Evolutionary conservation across 2,329 filamentous ascomycete genomes (phyloP), one percentile per base, ranked within the genome.

Genomic region (Emmonsia crescens): DNA sequence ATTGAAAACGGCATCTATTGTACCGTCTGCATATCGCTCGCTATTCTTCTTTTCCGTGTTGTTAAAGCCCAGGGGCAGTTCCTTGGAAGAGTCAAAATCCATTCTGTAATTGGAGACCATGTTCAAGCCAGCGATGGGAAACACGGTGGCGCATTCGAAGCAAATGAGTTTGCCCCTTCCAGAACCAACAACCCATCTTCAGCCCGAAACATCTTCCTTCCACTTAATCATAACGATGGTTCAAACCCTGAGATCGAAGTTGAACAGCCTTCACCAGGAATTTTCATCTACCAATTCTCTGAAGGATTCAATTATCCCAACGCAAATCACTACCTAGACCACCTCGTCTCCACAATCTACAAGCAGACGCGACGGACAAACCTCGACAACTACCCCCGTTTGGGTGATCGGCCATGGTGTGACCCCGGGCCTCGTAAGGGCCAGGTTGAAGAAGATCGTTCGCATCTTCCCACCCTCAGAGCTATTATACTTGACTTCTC

Each of bases 231-330:
- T 72, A 80, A 81, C n/a, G 93, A 97, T 72, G 93, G 93, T 36
- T 91, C 90, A 1, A 97, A 97, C 73, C 93, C 93, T 0, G 82
- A 87, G 31, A 81, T 97, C 55, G 82, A 88, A 12, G 80, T 96
- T n/a, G 81, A 89, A 64, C 85, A 85, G 60, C 92, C 94, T 0
- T 90, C 94, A 69, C 93, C 93, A 0, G 94, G 94, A 59, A 83
- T 99, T 66, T 96, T 97, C 76, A 96, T 97, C 70, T 97, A 96
- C 78, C 86, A 93, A 52, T 96, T 96, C 75, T 86, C 89, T 0
- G 93, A 97, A 77, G 90, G 92, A 51, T 96, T 96, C 81, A 96
- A 94, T 76, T 99, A 97, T 70, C 91, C 93, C 63, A 99, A 96
- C 68, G 91, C 91, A 24, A 90, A 90, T 69, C 87, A 90, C 72